These are phyloP conservation scores for Helminthosporium solani DNA, from an alignment of 2,329 filamentous ascomycete species.

Conservation along the genomic window DNA sequence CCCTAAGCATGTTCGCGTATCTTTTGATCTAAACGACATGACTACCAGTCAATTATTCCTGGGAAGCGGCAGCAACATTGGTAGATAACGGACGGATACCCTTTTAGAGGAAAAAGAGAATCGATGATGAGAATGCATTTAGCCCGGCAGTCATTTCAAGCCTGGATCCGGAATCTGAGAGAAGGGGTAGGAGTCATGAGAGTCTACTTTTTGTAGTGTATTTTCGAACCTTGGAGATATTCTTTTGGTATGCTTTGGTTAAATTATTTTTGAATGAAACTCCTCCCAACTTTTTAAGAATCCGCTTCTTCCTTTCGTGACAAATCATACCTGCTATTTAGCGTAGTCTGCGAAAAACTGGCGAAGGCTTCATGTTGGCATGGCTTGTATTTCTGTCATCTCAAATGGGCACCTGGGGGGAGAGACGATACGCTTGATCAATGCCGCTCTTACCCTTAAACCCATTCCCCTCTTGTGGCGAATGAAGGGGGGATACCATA, in stretches of 20 bases:
- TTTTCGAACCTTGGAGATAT: conserved; percentile 5
- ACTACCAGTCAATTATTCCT: background rate
- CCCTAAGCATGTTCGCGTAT: conserved; percentile 20
- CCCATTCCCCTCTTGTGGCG: too few species aligned
- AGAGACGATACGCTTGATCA: too few species aligned
- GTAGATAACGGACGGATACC: conserved; percentile 2
- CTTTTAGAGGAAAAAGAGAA: background rate
- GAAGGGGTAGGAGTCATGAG: conserved; percentile 4
- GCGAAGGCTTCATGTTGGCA: too few species aligned
- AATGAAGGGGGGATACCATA: too few species aligned
- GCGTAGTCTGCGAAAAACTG: too few species aligned
- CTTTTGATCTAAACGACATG: conserved; percentile 16
- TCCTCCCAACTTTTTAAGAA: conserved; percentile 1
- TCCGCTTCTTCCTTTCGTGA: background rate
- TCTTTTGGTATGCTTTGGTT: conserved; percentile 12
- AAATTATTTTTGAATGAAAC: conserved; percentile 11
- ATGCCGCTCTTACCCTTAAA: too few species aligned
- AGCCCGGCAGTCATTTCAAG: conserved; percentile 6
- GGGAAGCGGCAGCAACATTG: background rate
- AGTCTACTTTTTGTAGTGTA: background rate
- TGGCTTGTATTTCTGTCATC: too few species aligned
- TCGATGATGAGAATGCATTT: background rate
- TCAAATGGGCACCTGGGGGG: too few species aligned
- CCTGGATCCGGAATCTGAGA: conserved; percentile 19
- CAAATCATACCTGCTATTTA: too few species aligned